Evolutionary conservation across 1,284 basidiomycete genomes (phyloP).

Genomic region (Ganoderma lingzhi): DNA sequence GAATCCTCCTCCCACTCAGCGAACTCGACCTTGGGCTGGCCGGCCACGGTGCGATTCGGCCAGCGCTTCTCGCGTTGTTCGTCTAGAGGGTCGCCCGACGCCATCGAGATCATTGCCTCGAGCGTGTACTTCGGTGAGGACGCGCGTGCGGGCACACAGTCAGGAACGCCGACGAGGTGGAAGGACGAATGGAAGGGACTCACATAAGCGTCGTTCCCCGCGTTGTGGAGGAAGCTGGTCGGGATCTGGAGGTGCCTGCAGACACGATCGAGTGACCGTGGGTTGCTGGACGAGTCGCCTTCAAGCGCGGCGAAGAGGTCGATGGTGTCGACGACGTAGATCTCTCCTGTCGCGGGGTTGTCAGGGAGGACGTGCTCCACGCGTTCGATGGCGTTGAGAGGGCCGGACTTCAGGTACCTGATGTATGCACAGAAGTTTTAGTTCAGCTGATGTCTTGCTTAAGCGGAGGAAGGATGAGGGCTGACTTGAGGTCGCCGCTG

Average conservation of each 20-base stretch:
- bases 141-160: not conserved
- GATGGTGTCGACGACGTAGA: constrained; percentile 77
- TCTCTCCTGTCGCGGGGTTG: constrained; percentile 54
- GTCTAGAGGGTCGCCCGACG: constrained; percentile 72
- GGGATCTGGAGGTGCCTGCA: constrained; percentile 68
- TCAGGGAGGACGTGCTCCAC: constrained; percentile 63
- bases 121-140: constrained; percentile 65
- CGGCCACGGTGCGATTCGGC: constrained; percentile 63
- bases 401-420: constrained; percentile 61
- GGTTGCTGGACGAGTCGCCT: constrained; percentile 60
- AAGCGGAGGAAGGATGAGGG: constrained; percentile 6
- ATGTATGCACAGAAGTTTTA: not conserved
- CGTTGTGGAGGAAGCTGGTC: constrained; percentile 75
- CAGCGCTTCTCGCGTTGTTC: constrained; percentile 77
- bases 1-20: constrained; percentile 66
- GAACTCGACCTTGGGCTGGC: constrained; percentile 63
- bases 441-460: not conserved
- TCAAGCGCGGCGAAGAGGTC: constrained; percentile 76
- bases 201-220: constrained; percentile 86
- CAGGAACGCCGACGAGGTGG: not conserved
- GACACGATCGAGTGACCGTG: constrained; percentile 62
- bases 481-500: constrained; percentile 76
- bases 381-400: constrained; percentile 60
- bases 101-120: constrained; percentile 69
- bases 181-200: constrained; percentile 35